These are phyloP conservation scores for Fusarium sp. DNA, from an alignment of 2,329 filamentous ascomycete species.

Conservation along the genomic window DNA sequence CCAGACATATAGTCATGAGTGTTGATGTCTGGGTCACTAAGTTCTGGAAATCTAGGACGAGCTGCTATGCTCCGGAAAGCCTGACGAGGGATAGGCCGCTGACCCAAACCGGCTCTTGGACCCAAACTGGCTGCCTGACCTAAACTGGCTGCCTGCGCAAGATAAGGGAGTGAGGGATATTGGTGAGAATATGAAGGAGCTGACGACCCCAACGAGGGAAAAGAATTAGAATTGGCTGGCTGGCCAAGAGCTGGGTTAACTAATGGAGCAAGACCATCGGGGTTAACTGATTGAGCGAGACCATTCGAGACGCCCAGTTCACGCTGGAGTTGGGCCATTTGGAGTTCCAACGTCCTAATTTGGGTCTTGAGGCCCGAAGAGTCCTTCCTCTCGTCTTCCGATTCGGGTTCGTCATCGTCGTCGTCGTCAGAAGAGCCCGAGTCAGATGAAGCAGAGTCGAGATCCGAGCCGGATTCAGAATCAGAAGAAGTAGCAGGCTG, in stretches of 20 bases:
- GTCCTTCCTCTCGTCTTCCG: constrained; percentile 23
- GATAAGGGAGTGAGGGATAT: neutral
- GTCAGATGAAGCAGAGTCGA: constrained; percentile 41
- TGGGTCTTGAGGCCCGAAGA: constrained; percentile 43
- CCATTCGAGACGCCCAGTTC: constrained; percentile 26
- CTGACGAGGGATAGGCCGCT: too few relatives aligned
- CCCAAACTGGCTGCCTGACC: too few relatives aligned
- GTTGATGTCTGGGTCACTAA: neutral
- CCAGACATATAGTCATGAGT: constrained; percentile 2
- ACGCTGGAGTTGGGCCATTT: constrained; percentile 42
- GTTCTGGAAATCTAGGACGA: neutral
- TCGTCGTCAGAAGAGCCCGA: constrained; percentile 32
- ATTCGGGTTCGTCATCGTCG: constrained; percentile 12
- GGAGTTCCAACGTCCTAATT: constrained; percentile 45
- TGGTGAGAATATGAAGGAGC: constrained; percentile 5
- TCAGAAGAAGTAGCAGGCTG: constrained; percentile 3
- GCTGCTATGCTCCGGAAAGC: too few relatives aligned
- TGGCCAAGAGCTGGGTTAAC: constrained; percentile 11
- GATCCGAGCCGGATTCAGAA: constrained; percentile 25
- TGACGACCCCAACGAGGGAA: neutral
- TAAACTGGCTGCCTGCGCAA: neutral
- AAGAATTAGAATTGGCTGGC: neutral
- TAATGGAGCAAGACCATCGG: constrained; percentile 12
- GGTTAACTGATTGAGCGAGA: neutral
- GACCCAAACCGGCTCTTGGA: too few relatives aligned